Base-by-base conservation (phyloP, 805 yeast species). In the Barnettozyma californica region DNA sequence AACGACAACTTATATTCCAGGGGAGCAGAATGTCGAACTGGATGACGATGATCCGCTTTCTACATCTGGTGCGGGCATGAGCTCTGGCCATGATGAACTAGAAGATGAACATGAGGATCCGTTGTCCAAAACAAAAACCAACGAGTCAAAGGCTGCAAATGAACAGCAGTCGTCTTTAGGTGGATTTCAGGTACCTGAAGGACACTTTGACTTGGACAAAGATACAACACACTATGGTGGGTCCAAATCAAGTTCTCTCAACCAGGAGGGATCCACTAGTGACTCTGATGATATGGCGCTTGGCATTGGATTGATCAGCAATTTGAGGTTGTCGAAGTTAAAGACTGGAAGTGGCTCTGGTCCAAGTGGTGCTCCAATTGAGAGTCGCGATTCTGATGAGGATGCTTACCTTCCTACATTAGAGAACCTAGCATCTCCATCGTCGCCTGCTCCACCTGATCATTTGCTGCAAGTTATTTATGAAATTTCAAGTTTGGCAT, bases 401-500 rank as follows among this genome's bases (percentile, higher is more conserved):
- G 48, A 45, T 9, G 29, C 46, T 13, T 37, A 42, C 7, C 7
- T 53, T 5, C 73, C 81, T 9, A 79, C 85, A 1, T 65, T 84
- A 41, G 87, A 80, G 55, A 76, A 74, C 41, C 59, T 83, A 47
- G 78, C 83, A 0, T 73, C 81, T 0, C 78, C 83, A 2, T 68
- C 73, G 45, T 69, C 84, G 0, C 75, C 79, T 2, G 71, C 79
- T 13, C 82, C 89, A 5, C 69, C 76, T 13, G 82, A 78, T 50
- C 65, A 68, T 40, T 68, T 80, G 6, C 70, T 86, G 38, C 83
- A 81, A 50, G 62, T 80, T 41, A 75, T 85, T 40, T 79, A 77
- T 56, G 87, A 86, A 53, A 68, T 78, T 5, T 81, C 84, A 1
- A 77, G 81, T 0, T 62, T 83, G 39, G 79, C 79, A 0, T 76